Evolutionary conservation across 306 rosid genomes (phyloP), one percentile per base, ranked within the genome.

Genomic region (Canavalia ensiformis): DNA sequence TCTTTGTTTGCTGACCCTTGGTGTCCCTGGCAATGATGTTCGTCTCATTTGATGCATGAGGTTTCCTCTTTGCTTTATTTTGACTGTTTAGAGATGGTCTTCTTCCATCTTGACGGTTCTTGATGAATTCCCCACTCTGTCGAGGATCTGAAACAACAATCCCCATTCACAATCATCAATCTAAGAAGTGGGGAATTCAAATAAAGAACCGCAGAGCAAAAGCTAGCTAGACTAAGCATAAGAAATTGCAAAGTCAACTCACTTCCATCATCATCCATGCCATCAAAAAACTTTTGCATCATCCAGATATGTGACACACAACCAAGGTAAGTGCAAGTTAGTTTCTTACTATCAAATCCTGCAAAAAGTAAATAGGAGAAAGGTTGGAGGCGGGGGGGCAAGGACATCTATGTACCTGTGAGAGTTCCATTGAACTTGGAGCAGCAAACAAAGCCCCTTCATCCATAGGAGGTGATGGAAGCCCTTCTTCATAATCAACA

Each of bases 211-310:
- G 1, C 81, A 60, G 54, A 77, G 67, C 13, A 35, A 76, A 86
- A 78, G 72, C 81, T 59, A 84, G 81, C 52, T 13, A 76, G 65
- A 77, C 79, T 58, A 89, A 81, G 79, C 86, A 86, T 55, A 78
- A 82, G 84, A 68, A 49, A 73, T 82, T 49, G 81, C 12, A 52
- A 85, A 80, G 71, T 83, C 77, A 86, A 94, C 98, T 94, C 89
- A 94, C 98, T 95, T 93, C 97, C 98, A 65, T 84, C 80, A 63
- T 95, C 99, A 69, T 95, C 99, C 92, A 95, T 92, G 89, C 98
- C 99, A 82, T 93, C 99, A 31, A 95, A 95, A 90, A 95, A 93
- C 99, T 94, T 78, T 37, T 82, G 50, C 80, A 65, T 39, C 49
- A 44, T 80, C 84, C 69, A 78, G 72, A 75, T 66, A 76, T 12